phyloP scores from a whole-genome alignment of 345 rosid species.

The Dovyalis caffra region DNA sequence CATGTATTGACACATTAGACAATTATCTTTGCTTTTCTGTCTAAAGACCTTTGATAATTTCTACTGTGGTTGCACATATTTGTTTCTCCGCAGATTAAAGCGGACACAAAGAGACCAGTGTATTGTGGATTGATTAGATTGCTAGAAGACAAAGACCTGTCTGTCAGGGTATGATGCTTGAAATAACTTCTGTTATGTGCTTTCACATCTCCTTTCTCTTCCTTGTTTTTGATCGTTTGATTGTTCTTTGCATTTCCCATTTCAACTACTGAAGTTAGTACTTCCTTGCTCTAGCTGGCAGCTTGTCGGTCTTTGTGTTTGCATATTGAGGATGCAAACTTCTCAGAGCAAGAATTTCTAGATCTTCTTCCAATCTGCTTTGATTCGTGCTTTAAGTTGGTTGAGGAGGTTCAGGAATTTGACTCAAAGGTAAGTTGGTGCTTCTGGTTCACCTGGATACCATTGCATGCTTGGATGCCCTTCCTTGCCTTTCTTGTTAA shows the following conservation, averaged over 20 bases:
- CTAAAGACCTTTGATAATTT: background rate
- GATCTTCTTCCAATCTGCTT: conserved; percentile 94
- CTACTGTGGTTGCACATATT: conserved; percentile 24
- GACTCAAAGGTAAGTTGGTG: conserved; percentile 76
- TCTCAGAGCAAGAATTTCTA: conserved; percentile 60
- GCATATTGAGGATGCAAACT: conserved; percentile 94
- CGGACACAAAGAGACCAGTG: conserved; percentile 85
- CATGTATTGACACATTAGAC: background rate
- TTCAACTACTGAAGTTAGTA: conserved; percentile 34
- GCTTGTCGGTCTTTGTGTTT: conserved; percentile 92
- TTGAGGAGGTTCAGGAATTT: conserved; percentile 94
- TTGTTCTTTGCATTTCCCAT: background rate
- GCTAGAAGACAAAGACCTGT: conserved; percentile 75
- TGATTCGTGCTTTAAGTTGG: conserved; percentile 83
- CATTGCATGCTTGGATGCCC: background rate
- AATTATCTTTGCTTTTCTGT: background rate
- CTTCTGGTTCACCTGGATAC: background rate
- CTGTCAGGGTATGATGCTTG: conserved; percentile 70
- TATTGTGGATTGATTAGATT: conserved; percentile 84
- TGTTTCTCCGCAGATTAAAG: conserved; percentile 63
- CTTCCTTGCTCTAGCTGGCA: conserved; percentile 68
- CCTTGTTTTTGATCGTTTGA: no score
- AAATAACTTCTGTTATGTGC: background rate
- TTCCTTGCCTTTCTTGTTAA: background rate
- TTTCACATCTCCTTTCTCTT: background rate